Evolutionary conservation across 139 green algal species (phyloP).

Genomic region (Auxenochlorella pyrenoidosa): DNA sequence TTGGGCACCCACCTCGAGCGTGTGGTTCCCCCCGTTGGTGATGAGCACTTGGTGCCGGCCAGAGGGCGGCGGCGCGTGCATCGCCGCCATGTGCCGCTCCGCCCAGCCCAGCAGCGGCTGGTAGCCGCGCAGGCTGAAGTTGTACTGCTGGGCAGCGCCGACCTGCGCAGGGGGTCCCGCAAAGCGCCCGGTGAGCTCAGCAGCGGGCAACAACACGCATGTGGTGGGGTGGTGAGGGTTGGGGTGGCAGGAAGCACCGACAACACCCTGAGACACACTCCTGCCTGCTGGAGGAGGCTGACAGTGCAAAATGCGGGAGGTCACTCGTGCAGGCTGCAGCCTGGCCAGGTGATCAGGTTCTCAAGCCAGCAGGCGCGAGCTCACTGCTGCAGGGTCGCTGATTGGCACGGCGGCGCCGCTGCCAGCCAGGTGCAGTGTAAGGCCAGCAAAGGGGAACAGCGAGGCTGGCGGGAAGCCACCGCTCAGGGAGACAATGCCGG

Average conservation of each 20-base stretch:
- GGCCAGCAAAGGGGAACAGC: slow-evolving; percentile 27
- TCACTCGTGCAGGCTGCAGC: background rate
- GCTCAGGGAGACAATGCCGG: slow-evolving; percentile 20
- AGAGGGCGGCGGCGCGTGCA: slow-evolving; percentile 35
- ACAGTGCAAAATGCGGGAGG: background rate
- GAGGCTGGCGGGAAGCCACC: slow-evolving; percentile 34
- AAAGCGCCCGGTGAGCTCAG: too few relatives aligned
- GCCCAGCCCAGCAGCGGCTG: slow-evolving; percentile 46
- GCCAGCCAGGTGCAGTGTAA: slow-evolving; percentile 5
- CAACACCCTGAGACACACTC: too few relatives aligned
- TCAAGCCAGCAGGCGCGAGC: background rate
- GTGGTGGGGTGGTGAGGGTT: too few relatives aligned
- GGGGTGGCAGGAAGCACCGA: too few relatives aligned
- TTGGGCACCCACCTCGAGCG: slow-evolving; percentile 44
- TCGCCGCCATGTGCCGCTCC: slow-evolving; percentile 18
- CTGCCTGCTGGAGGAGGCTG: background rate
- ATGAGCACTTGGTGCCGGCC: slow-evolving; percentile 43
- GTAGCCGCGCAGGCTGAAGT: slow-evolving; percentile 47
- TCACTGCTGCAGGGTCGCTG: slow-evolving; percentile 3
- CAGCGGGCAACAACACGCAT: too few relatives aligned
- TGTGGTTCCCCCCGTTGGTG: slow-evolving; percentile 57
- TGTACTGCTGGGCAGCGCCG: slow-evolving; percentile 55
- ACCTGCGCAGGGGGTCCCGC: background rate
- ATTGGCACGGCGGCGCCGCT: slow-evolving; percentile 8
- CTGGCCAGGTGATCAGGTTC: background rate